Evolutionary conservation across 1,284 basidiomycete species (phyloP).

Genomic region (Moesziomyces aphidis): DNA sequence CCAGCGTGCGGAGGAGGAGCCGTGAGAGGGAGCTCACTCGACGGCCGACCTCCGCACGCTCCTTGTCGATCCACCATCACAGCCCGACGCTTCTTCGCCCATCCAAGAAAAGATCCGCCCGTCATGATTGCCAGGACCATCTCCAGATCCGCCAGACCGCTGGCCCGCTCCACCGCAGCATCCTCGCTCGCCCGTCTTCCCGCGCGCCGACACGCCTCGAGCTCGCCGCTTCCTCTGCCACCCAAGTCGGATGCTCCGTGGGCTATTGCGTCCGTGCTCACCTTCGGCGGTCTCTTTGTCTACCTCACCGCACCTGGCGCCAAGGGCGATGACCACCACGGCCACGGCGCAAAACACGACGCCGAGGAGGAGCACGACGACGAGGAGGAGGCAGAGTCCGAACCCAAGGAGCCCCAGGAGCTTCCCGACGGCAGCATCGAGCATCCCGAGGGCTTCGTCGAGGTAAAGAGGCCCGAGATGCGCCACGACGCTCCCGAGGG

Average conservation of each 20-base stretch:
- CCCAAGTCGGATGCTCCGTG: conserved; percentile 44
- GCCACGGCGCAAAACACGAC: conserved; percentile 24
- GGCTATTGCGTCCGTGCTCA: conserved; percentile 51
- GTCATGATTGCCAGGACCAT: conserved; percentile 35
- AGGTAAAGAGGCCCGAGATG: conserved; percentile 43
- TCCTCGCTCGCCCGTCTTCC: conserved; percentile 22
- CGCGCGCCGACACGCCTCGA: conserved; percentile 25
- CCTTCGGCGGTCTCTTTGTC: conserved; percentile 52
- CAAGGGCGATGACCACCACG: conserved; percentile 32
- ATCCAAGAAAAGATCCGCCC: not conserved
- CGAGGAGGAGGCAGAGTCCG: conserved; percentile 15
- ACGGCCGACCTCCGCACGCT: too few species aligned
- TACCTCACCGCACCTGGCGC: conserved; percentile 48
- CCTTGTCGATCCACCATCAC: not conserved
- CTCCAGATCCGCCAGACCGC: conserved; percentile 27
- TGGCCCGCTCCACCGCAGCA: conserved; percentile 19
- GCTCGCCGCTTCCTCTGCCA: conserved; percentile 7
- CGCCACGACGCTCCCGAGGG: conserved; percentile 43
- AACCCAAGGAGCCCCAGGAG: conserved; percentile 37
- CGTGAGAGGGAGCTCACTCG: too few species aligned
- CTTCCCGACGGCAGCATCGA: conserved; percentile 50
- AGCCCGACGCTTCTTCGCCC: not conserved
- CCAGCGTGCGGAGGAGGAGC: not conserved
- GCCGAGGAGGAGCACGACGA: conserved; percentile 18
- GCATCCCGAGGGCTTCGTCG: conserved; percentile 49